These are phyloP conservation scores for Trametes punicea DNA, from an alignment of 768 basidiomycete genomes.

Conservation along the genomic window DNA sequence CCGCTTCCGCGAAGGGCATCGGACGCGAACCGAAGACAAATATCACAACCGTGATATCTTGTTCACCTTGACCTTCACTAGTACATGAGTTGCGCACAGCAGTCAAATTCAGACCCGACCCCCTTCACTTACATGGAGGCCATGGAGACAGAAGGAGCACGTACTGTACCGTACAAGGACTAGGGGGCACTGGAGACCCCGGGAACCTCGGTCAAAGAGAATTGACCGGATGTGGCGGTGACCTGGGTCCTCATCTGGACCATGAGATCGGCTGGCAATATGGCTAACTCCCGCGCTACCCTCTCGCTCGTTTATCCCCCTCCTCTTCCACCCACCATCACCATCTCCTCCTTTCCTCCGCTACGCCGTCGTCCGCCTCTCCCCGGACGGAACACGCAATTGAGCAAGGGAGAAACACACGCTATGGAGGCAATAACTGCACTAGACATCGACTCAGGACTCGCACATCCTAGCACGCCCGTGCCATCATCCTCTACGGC, in stretches of 20 bases:
- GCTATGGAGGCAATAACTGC: conserved; percentile 15
- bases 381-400: neutral
- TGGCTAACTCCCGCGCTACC: conserved; percentile 10
- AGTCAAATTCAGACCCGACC: too few species aligned
- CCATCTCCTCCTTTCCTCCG: neutral
- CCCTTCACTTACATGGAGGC: too few species aligned
- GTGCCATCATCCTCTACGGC: conserved; percentile 1
- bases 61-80: too few species aligned
- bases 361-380: neutral
- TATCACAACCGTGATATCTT: too few species aligned
- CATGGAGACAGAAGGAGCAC: too few species aligned
- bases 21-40: too few species aligned
- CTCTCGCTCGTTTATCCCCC: neutral
- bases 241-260: conserved; percentile 10
- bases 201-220: neutral
- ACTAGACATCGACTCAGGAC: conserved; percentile 7
- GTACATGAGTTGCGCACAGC: too few species aligned
- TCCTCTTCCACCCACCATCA: conserved; percentile 7
- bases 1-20: too few species aligned
- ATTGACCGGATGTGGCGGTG: conserved; percentile 8
- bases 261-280: conserved; percentile 17
- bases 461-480: conserved; percentile 13
- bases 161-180: too few species aligned
- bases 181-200: neutral
- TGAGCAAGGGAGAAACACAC: neutral